Conservation (phyloP, 805 yeast species). For the Sporopachydermia lactativora region DNA sequence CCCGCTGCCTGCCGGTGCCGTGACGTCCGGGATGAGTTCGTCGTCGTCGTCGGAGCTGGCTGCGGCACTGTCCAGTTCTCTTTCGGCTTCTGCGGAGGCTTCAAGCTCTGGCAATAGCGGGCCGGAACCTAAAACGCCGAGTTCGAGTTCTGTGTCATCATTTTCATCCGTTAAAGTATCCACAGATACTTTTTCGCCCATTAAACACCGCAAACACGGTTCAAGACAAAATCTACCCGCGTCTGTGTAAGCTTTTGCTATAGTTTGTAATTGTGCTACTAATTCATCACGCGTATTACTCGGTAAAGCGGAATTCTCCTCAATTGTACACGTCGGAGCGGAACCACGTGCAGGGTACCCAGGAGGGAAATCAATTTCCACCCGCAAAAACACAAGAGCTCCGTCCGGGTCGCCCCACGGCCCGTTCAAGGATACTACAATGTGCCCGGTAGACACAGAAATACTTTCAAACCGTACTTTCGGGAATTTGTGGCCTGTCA, state of each 20-base stretch:
- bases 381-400: constrained; percentile 47
- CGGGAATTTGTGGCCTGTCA: constrained; percentile 81
- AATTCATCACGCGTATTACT: constrained; percentile 36
- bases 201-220: constrained; percentile 54
- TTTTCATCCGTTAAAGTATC: constrained; percentile 17
- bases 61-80: not conserved
- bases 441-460: constrained; percentile 72
- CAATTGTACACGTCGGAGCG: constrained; percentile 48
- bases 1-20: constrained; percentile 7
- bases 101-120: constrained; percentile 3
- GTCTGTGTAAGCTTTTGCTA: constrained; percentile 41
- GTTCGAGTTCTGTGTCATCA: not conserved
- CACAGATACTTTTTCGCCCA: constrained; percentile 64
- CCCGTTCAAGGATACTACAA: constrained; percentile 68
- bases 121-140: constrained; percentile 10
- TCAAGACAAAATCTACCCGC: constrained; percentile 62
- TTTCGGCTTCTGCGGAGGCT: not conserved
- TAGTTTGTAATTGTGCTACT: constrained; percentile 33
- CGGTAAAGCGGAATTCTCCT: constrained; percentile 62
- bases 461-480: constrained; percentile 76
- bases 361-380: constrained; percentile 56
- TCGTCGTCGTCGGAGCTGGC: constrained; percentile 14
- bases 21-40: constrained; percentile 21
- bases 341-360: constrained; percentile 48
- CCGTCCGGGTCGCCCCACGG: constrained; percentile 44